Evolutionary conservation across 805 yeast genomes (phyloP), one percentile per base, ranked within the genome.

Genomic region (Saccharomycopsis malanga): DNA sequence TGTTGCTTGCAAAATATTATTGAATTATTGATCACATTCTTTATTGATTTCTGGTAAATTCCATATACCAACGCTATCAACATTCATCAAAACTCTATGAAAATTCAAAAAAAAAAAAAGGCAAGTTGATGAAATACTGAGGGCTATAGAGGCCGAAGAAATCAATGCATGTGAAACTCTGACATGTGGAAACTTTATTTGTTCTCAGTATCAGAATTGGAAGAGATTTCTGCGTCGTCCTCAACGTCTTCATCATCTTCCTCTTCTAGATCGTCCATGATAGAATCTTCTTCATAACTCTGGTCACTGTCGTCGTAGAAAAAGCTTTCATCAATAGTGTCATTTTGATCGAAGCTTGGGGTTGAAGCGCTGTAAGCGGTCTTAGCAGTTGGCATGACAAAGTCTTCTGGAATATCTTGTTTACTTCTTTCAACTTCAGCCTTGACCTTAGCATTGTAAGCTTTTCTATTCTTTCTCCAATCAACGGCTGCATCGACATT

Each of bases 401-500:
- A 89, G 43, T 86, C 97, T 38, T 73, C 77, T 22, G 98, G 98
- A 41, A 89, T 87, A 63, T 87, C 93, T 49, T 76, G 76, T 60
- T 83, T 84, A 35, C 95, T 83, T 57, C 83, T 72, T 61, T 82
- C 87, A 25, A 88, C 96, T 58, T 87, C 95, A 58, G 81, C 77
- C 52, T 76, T 72, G 4, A 88, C 95, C 60, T 78, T 77, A 58
- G 74, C 79, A 62, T 77, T 77, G 67, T 87, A 91, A 39, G 76
- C 80, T 22, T 81, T 87, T 24, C 82, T 81, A 63, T 83, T 77
- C 58, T 85, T 87, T 58, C 95, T 74, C 76, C 87, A 88, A 57
- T 84, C 86, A 38, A 88, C 87, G 17, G 95, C 85, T 15, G 98
- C 98, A 64, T 91, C 98, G 43, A 91, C 89, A 64, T 91, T 91